A percentile compares a stretch with the other conserved stretches of the same genome.
Conservation (phyloP, 75 land plant species). For the Isoetes taiwanensis region DNA sequence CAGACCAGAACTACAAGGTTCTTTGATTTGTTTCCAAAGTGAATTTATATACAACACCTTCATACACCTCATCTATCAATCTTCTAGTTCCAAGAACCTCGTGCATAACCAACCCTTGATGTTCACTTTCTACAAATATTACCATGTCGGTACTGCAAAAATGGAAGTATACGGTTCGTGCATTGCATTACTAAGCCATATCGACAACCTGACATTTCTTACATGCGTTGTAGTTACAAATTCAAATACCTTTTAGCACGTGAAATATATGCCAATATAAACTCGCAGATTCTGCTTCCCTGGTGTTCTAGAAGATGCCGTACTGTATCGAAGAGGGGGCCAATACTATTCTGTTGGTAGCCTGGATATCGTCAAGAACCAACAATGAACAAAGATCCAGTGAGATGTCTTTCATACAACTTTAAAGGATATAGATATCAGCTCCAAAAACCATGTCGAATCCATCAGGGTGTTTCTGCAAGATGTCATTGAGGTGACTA, state of each 20-base stretch:
- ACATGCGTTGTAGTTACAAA: no score
- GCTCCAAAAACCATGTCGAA: slow-evolving; percentile 92
- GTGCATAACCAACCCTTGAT: no score
- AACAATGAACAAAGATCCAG: slow-evolving; percentile 7
- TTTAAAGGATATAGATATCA: slow-evolving; percentile 78
- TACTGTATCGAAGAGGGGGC: slow-evolving; percentile 54
- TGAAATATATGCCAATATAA: slow-evolving; percentile 83
- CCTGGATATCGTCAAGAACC: slow-evolving; percentile 17
- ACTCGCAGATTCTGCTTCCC: slow-evolving; percentile 29
- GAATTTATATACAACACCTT: no score
- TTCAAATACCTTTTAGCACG: slow-evolving; percentile 68
- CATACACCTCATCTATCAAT: no score
- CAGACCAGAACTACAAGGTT: no score
- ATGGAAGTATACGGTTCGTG: no score
- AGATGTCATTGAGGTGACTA: slow-evolving; percentile 34
- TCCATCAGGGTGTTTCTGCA: slow-evolving; percentile 38
- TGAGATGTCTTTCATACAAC: not conserved
- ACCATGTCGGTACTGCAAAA: no score
- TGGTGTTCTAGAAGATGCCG: slow-evolving; percentile 30
- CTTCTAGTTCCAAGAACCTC: no score
- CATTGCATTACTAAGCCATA: no score
- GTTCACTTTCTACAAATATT: no score
- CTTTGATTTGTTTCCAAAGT: no score
- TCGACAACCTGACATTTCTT: no score
- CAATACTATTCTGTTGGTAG: slow-evolving; percentile 68